Conservation (phyloP, 495 filamentous ascomycete genomes). For the Friedmanniomyces endolithicus region DNA sequence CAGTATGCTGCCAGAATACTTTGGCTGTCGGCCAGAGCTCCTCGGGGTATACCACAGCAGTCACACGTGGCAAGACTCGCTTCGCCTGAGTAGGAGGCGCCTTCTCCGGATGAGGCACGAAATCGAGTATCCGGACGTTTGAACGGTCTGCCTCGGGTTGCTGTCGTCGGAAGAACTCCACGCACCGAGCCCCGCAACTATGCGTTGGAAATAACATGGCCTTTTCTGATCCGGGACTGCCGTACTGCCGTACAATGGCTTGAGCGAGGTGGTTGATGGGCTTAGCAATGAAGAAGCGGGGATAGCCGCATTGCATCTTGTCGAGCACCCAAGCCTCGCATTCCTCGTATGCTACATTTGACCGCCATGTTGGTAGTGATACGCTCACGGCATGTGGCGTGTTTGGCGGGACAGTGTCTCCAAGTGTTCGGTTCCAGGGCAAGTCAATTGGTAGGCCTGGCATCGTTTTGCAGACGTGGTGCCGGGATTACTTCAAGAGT, state of each 20-base stretch:
- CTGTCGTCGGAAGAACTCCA: slow-evolving; percentile 53
- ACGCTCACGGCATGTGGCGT: slow-evolving; percentile 64
- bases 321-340: slow-evolving; percentile 73
- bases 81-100: slow-evolving; percentile 17
- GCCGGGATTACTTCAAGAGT: no score
- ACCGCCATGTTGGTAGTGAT: slow-evolving; percentile 83
- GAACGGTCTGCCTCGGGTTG: slow-evolving; percentile 35
- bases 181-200: slow-evolving; percentile 53
- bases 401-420: slow-evolving; percentile 21
- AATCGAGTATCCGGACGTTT: slow-evolving; percentile 52
- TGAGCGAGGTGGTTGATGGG: slow-evolving; percentile 61
- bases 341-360: slow-evolving; percentile 88
- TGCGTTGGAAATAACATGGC: slow-evolving; percentile 72
- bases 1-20: slow-evolving; percentile 90
- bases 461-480: slow-evolving; percentile 2
- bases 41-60: slow-evolving; percentile 57
- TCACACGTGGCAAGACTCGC: slow-evolving; percentile 37
- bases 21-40: slow-evolving; percentile 60
- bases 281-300: slow-evolving; percentile 77
- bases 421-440: slow-evolving; percentile 17
- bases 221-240: slow-evolving; percentile 42
- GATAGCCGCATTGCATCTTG: slow-evolving; percentile 85
- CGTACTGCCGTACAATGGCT: slow-evolving; percentile 53
- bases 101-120: slow-evolving; percentile 40
- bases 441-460: slow-evolving; percentile 4